Percentiles rank a stretch among this genome's conserved stretches.
phyloP scores from a whole-genome alignment of 129 eudicot genomes.

The Pseudognaphalium luteoalbum region DNA sequence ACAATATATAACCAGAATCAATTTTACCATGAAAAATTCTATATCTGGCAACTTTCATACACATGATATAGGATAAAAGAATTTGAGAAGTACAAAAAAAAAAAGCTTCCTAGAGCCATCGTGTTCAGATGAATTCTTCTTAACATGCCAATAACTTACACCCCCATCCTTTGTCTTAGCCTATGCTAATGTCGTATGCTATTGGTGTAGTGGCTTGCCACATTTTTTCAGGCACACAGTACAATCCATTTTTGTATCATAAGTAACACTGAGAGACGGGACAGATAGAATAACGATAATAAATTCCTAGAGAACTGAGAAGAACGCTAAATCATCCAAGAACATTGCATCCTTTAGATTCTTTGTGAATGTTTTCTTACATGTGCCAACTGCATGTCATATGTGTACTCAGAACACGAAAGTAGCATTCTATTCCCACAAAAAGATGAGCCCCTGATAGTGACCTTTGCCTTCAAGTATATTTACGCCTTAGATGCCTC shows the following conservation, averaged over 20 bases:
- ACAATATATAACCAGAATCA: background rate
- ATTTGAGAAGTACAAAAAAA: background rate
- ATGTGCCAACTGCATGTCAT: background rate
- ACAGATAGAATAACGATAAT: background rate
- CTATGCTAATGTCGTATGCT: background rate
- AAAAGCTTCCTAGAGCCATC: background rate
- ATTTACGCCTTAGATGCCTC: background rate
- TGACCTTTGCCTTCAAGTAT: background rate
- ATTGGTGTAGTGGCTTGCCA: background rate
- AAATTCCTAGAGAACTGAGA: background rate
- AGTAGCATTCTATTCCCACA: background rate
- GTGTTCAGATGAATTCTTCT: background rate
- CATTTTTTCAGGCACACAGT: background rate
- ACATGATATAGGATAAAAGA: constrained; percentile 1
- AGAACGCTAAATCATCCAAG: background rate
- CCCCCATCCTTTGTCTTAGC: background rate
- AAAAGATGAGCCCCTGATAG: background rate
- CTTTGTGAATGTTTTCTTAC: background rate
- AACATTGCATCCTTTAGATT: no score
- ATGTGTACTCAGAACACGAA: background rate
- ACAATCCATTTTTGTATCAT: background rate
- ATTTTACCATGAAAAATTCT: background rate
- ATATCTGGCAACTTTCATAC: background rate
- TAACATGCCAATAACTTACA: background rate
- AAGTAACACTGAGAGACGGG: background rate